phyloP scores from a whole-genome alignment of 2,329 filamentous ascomycete genomes.

The Aspergillus intermedius region DNA sequence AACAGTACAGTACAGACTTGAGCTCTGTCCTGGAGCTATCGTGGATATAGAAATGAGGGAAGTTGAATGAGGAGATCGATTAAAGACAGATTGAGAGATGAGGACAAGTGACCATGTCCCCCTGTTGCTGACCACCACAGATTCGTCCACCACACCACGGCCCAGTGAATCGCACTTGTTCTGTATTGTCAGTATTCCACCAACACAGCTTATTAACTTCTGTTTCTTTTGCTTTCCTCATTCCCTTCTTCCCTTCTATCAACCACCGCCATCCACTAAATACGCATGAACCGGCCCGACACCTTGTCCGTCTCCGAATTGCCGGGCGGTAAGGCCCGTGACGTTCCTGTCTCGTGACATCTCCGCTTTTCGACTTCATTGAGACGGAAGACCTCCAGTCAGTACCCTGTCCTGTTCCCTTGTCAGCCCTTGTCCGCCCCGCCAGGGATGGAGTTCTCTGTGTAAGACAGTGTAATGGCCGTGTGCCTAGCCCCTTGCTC shows the following conservation, averaged over 20 bases:
- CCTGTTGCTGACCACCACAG: neutral
- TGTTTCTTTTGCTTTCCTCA: neutral
- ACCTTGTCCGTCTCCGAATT: conserved; percentile 4
- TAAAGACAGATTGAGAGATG: neutral
- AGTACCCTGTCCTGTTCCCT: neutral
- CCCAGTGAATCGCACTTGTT: neutral
- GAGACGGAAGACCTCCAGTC: too few relatives aligned
- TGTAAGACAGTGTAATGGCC: conserved; percentile 28
- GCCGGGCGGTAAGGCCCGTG: conserved; percentile 14
- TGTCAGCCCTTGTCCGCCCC: neutral
- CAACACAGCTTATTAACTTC: neutral
- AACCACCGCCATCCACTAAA: neutral
- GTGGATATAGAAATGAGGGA: neutral
- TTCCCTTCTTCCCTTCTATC: neutral
- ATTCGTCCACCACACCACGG: neutral
- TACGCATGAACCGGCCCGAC: neutral
- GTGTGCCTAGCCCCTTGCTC: conserved; percentile 25
- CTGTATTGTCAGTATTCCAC: neutral
- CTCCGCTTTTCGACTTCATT: neutral
- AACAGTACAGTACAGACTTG: neutral
- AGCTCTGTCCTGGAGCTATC: neutral
- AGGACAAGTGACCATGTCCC: neutral
- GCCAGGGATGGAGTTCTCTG: conserved; percentile 13
- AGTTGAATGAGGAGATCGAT: neutral
- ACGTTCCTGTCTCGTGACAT: neutral